Conservation (phyloP, 225 moss, liverwort and hornwort genomes). For the Lunularia cruciata region DNA sequence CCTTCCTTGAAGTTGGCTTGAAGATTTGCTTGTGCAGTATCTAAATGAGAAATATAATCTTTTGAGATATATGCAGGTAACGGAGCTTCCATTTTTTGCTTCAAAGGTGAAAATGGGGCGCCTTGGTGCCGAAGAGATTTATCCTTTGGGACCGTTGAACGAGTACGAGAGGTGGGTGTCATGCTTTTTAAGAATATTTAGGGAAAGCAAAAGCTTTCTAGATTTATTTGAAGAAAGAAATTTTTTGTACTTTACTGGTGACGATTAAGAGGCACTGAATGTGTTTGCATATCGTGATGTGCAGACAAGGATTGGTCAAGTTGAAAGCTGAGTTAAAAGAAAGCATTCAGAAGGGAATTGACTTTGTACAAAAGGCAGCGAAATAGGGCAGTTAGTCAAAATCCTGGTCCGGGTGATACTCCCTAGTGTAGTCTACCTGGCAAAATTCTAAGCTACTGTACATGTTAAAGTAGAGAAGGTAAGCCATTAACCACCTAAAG, state of each 20-base stretch:
- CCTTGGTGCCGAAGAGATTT: slow-evolving; percentile 79
- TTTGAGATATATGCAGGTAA: slow-evolving; percentile 71
- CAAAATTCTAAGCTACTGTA: too few relatives aligned
- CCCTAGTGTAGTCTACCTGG: too few relatives aligned
- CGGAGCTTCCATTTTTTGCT: slow-evolving; percentile 93
- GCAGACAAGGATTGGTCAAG: slow-evolving; percentile 83
- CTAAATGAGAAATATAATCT: too few relatives aligned
- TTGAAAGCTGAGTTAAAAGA: slow-evolving; percentile 68
- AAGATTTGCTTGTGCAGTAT: too few relatives aligned
- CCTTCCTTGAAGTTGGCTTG: background rate
- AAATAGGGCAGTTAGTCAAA: slow-evolving; percentile 1
- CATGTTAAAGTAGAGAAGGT: too few relatives aligned
- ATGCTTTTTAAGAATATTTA: too few relatives aligned
- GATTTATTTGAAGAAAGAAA: too few relatives aligned
- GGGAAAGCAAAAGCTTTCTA: too few relatives aligned
- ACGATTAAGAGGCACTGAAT: too few relatives aligned
- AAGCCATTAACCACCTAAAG: too few relatives aligned
- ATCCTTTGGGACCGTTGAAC: slow-evolving; percentile 77
- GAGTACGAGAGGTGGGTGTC: slow-evolving; percentile 81
- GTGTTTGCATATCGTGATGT: slow-evolving; percentile 2
- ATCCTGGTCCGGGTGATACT: too few relatives aligned
- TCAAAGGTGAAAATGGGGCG: slow-evolving; percentile 90
- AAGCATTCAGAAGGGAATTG: slow-evolving; percentile 88
- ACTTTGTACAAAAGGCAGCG: slow-evolving; percentile 63
- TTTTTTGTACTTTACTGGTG: too few relatives aligned